Base-by-base conservation (phyloP, 2,329 filamentous ascomycete species). In the Ascochyta lentis region DNA sequence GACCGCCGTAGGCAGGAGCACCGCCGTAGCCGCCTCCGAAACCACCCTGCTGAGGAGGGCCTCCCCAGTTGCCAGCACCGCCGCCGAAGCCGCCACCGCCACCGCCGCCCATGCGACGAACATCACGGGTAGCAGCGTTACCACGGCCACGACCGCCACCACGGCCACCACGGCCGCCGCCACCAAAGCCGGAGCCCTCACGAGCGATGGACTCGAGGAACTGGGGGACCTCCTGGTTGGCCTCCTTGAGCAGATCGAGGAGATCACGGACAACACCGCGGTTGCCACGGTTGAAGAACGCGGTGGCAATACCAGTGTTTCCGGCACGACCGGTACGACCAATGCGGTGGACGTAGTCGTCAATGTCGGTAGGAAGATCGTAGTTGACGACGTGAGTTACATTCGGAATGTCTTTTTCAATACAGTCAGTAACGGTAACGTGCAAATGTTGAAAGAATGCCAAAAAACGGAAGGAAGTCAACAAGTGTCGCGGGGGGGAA, bases 261-360 rank as follows among this genome's bases (percentile, higher is more conserved):
- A 99, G 87, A 70, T 98, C 95, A 66, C 95, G 90, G 63, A 98
- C 95, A 67, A 99, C 92, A 80, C 95, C 95, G 71, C 95, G 92
- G 85, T 99, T 99, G 74, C 94, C 94, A 75, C 95, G 94, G 86
- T 99, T 99, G 89, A 99, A 98, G 86, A 99, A 99, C 54, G 95
- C 95, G 68, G 95, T 99, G 6, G 95, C 91, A 67, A 96, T 89
- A 89, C 95, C 95, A 71, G 94, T 98, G 84, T 99, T 99, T 78
- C 95, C 95, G 65, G 95, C 95, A 92, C 95, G 95, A 76, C 95
- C 95, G 64, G 95, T 99, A 94, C 95, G 95, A 89, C 95, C 95
- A 73, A 99, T 99, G 78, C 95, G 91, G 80, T 99, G 95, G 56
- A 99, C 95, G 69, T 99, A 99, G 79, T 98, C 95, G 72, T 98